These are phyloP conservation scores for Silene coronaria DNA, from an alignment of 179 eudicot genomes.

Conservation along the genomic window DNA sequence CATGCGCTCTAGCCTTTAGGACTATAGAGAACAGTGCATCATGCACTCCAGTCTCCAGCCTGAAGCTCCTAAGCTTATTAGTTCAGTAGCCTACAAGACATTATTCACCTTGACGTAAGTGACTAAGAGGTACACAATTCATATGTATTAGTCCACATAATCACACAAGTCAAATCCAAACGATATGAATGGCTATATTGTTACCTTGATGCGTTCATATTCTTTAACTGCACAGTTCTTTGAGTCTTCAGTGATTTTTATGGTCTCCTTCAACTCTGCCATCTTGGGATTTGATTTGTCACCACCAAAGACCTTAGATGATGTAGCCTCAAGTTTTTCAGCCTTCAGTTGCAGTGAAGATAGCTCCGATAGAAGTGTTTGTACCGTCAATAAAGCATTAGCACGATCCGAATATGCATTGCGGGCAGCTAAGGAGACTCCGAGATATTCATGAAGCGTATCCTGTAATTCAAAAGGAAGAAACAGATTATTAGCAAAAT, in stretches of 20 bases:
- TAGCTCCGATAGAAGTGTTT: constrained; percentile 78
- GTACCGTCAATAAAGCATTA: constrained; percentile 87
- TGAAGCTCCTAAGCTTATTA: constrained; percentile 4
- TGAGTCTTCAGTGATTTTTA: constrained; percentile 78
- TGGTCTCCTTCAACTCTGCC: constrained; percentile 71
- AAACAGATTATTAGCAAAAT: constrained; percentile 10
- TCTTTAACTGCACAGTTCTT: constrained; percentile 72
- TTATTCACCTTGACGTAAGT: neutral
- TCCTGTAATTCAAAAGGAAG: constrained; percentile 44
- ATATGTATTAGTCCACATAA: neutral
- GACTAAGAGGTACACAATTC: neutral
- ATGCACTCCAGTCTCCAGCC: neutral
- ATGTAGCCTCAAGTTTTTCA: constrained; percentile 60
- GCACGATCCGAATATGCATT: constrained; percentile 88
- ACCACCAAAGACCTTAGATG: constrained; percentile 68
- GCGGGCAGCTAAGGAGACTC: constrained; percentile 65
- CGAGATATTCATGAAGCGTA: constrained; percentile 76
- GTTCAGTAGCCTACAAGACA: constrained; percentile 13
- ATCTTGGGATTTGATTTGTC: constrained; percentile 63
- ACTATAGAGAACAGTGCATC: neutral
- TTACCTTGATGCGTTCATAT: constrained; percentile 87
- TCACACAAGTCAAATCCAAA: neutral
- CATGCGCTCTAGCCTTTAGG: neutral
- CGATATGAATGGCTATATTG: neutral
- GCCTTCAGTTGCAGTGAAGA: constrained; percentile 58